Conservation (phyloP, 2,329 filamentous ascomycete species). For the Colletotrichum tanaceti region DNA sequence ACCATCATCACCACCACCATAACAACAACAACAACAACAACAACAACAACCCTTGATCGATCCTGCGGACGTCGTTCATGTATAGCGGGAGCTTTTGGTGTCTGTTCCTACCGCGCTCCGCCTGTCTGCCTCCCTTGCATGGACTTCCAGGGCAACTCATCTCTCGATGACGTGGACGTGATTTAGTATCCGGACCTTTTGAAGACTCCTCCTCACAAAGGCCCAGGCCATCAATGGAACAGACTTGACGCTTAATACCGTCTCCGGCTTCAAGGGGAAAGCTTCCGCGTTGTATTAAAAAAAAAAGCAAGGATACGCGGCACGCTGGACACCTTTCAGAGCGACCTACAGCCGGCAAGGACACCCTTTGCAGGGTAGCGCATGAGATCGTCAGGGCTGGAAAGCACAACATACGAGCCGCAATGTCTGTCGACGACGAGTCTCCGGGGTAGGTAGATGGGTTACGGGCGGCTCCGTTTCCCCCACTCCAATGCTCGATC, state of each 20-base stretch:
- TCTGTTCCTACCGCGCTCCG: background rate
- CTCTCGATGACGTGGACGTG: background rate
- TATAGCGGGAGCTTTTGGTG: background rate
- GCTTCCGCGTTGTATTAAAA: background rate
- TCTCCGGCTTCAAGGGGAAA: background rate
- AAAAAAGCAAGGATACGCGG: background rate
- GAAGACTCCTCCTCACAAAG: background rate
- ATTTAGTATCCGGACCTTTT: background rate
- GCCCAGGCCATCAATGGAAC: background rate
- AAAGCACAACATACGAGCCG: slow-evolving; percentile 5
- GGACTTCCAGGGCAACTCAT: background rate
- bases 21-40: too few species aligned
- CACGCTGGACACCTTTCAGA: background rate
- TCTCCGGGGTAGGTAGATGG: background rate
- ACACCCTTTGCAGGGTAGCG: background rate
- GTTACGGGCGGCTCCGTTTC: background rate
- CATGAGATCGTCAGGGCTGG: slow-evolving; percentile 1
- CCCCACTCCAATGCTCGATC: too few species aligned
- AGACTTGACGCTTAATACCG: background rate
- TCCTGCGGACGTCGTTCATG: slow-evolving; percentile 4
- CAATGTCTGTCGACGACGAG: slow-evolving; percentile 8
- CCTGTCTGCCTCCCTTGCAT: background rate
- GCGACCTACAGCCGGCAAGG: background rate
- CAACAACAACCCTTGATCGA: background rate
- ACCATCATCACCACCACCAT: too few species aligned